Evolutionary conservation across 2,329 filamentous ascomycete species (phyloP).

Genomic region (Talaromyces piceae): DNA sequence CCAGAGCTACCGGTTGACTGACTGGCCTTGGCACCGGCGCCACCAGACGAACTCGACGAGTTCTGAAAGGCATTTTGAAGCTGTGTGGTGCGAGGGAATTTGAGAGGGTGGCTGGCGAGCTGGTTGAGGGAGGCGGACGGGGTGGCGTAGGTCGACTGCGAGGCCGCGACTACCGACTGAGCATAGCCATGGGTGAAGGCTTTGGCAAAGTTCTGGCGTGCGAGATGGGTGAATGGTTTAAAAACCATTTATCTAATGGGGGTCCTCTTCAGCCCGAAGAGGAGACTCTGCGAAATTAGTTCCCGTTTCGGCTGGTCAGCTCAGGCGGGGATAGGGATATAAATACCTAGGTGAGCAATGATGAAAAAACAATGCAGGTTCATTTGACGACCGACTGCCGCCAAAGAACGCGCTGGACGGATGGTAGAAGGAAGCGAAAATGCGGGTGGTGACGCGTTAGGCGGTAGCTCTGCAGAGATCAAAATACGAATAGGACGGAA

Average conservation of each 20-base stretch:
- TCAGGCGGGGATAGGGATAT: slow-evolving; percentile 5
- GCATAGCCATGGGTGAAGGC: slow-evolving; percentile 97
- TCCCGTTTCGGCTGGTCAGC: slow-evolving; percentile 9
- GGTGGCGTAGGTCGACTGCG: slow-evolving; percentile 73
- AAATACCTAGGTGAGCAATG: slow-evolving; percentile 59
- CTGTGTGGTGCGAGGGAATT: slow-evolving; percentile 52
- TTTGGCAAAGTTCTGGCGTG: slow-evolving; percentile 96
- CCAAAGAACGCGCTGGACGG: slow-evolving; percentile 49
- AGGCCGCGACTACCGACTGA: slow-evolving; percentile 92
- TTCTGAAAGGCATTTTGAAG: slow-evolving; percentile 72
- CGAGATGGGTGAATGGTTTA: slow-evolving; percentile 68
- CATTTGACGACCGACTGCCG: slow-evolving; percentile 87
- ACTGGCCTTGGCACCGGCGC: slow-evolving; percentile 47
- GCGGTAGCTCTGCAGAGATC: not conserved
- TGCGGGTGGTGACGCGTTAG: not conserved
- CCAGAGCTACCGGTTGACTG: slow-evolving; percentile 47
- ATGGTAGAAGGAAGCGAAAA: not conserved
- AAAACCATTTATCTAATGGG: slow-evolving; percentile 79
- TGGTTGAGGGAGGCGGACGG: slow-evolving; percentile 47
- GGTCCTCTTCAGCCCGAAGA: slow-evolving; percentile 58
- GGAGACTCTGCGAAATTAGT: slow-evolving; percentile 37
- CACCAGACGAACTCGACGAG: slow-evolving; percentile 44
- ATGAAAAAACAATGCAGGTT: slow-evolving; percentile 75
- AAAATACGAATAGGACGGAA: not conserved
- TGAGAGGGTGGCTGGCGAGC: slow-evolving; percentile 42